These are phyloP conservation scores for Komagataea norvegica DNA, from an alignment of 1,139 yeast genomes.

Conservation along the genomic window DNA sequence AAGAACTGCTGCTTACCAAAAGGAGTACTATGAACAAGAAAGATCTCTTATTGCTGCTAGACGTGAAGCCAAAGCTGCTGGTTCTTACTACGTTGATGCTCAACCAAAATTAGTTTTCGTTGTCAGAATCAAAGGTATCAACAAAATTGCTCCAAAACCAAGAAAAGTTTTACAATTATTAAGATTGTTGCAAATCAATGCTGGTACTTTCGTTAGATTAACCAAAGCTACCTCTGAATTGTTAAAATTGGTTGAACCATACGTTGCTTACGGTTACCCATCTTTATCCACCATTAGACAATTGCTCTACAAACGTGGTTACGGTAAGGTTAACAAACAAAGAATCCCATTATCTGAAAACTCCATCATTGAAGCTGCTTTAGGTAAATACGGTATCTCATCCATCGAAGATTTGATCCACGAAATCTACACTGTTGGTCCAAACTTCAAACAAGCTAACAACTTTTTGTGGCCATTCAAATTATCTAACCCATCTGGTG, in stretches of 20 bases:
- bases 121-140: conserved; percentile 99
- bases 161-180: conserved; percentile 98
- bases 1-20: conserved; percentile 97
- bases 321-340: conserved; percentile 99
- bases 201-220: conserved; percentile 96
- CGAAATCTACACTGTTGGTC: conserved; percentile 98
- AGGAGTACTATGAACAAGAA: conserved; percentile 95
- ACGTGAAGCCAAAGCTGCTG: conserved; percentile 95
- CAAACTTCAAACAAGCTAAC: conserved; percentile 99
- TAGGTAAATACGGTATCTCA: conserved; percentile 95
- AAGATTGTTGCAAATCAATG: conserved; percentile 96
- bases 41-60: conserved; percentile 87
- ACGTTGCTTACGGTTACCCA: conserved; percentile 99
- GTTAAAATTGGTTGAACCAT: conserved; percentile 97
- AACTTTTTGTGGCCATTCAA: conserved; percentile 99
- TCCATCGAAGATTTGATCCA: conserved; percentile 97
- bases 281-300: conserved; percentile 92
- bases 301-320: conserved; percentile 99
- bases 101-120: conserved; percentile 96
- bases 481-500: conserved; percentile 98
- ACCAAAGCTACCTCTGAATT: conserved; percentile 98
- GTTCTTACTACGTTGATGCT: conserved; percentile 96
- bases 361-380: conserved; percentile 85
- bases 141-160: conserved; percentile 99
- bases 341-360: conserved; percentile 94